A percentile compares a stretch with the other conserved stretches of the same genome.
These are phyloP conservation scores for Isatis tinctoria DNA, from an alignment of 345 rosid genomes.

Conservation along the genomic window DNA sequence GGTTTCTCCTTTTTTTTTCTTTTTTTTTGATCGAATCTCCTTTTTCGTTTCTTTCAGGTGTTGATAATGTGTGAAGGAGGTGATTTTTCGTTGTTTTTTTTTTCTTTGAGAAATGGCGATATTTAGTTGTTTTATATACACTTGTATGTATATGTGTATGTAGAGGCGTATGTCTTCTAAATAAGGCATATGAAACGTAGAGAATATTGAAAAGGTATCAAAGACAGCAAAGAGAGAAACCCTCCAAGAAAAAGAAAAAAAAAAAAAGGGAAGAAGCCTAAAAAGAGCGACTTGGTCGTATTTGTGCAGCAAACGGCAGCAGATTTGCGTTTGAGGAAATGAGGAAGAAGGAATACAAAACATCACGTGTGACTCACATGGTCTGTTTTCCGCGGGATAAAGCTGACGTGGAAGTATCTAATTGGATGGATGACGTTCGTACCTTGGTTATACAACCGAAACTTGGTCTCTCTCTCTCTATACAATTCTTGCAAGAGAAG, in stretches of 20 bases:
- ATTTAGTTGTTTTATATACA: not conserved
- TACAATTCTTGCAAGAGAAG: slow-evolving; percentile 4
- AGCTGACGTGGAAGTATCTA: slow-evolving; percentile 9
- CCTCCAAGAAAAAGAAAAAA: not conserved
- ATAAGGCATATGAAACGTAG: slow-evolving; percentile 29
- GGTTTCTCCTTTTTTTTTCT: not conserved
- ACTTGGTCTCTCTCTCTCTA: not conserved
- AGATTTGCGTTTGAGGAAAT: slow-evolving; percentile 19
- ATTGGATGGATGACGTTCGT: slow-evolving; percentile 1
- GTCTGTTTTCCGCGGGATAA: not conserved
- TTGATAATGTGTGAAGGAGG: not conserved
- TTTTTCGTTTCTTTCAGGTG: not conserved
- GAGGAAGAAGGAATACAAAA: not conserved
- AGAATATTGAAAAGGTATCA: slow-evolving; percentile 18
- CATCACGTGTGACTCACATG: slow-evolving; percentile 10
- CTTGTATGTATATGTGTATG: not conserved
- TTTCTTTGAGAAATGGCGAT: not conserved
- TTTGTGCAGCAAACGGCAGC: slow-evolving; percentile 7
- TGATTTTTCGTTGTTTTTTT: not conserved
- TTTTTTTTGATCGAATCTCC: not conserved
- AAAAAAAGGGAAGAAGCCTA: not conserved
- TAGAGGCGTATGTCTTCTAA: slow-evolving; percentile 24
- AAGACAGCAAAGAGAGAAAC: slow-evolving; percentile 21
- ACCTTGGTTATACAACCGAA: not conserved
- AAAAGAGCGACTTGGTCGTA: slow-evolving; percentile 23